Base-by-base conservation (phyloP, 169 alveolate genomes). In the Plasmodium chabaudi region DNA sequence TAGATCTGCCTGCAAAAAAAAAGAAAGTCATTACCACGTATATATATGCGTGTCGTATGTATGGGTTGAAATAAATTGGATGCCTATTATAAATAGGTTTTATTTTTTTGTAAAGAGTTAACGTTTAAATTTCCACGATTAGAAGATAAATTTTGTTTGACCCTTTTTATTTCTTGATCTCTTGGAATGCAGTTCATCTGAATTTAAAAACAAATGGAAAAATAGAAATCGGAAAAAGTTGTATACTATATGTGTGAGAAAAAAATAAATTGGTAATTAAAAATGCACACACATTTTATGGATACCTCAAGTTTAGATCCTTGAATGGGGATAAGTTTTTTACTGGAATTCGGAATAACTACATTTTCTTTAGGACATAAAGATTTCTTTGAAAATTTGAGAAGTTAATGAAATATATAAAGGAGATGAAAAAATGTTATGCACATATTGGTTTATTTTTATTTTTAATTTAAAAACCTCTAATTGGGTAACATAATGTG, bases 171-270 rank as follows among this genome's bases (percentile, higher is more conserved):
- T 79, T 55, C 84, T 27, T 12, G 15, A 10, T 79, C 72, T 39
- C 60, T 79, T 5, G 89, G 89, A 5, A 79, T 61, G 21, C 79
- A 79, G 21, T 79, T 79, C 34, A 79, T 67, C 89, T 79, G 47
- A 17, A 47, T 0, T 7, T 17, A 51, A 56, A 53, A 19, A 34
- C 23, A 57, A 49, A 15, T 23, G 55, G 12, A 21, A 13, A 42
- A 19, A 61, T 23, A 49, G 12, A 13, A 63, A 23, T 34, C 12
- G 10, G 5, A 34, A 72, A 34, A 34, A 21, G 57, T 34, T n/a
- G 12, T 5, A n/a, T n/a, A 57, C 1, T 2, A 57, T 9, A 0
- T 7, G n/a, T 1, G 1, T 34, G 34, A 15, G 25, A 12, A 25
- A 46, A 47, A 13, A 5, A 47, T 1, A 42, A 49, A 68, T 2